phyloP scores from a whole-genome alignment of 371 early-diverging fungal species.

The Umbelopsis sp. region DNA sequence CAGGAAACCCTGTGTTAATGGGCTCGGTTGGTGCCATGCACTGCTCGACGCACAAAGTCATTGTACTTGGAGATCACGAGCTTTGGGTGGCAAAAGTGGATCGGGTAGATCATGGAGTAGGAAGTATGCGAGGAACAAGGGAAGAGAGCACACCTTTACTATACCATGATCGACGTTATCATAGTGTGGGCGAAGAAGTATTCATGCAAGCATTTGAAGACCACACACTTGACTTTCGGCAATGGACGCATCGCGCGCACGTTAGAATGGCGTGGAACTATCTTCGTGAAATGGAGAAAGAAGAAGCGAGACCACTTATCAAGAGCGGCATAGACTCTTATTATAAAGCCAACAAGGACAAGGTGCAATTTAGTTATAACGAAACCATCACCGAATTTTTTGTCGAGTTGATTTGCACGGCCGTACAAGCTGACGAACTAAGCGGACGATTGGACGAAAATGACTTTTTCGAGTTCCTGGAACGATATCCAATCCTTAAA shows the following conservation, averaged over 20 bases:
- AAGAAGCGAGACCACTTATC: slow-evolving; percentile 44
- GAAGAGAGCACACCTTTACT: slow-evolving; percentile 59
- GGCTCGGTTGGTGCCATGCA: slow-evolving; percentile 68
- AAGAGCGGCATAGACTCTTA: slow-evolving; percentile 48
- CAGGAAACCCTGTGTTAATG: slow-evolving; percentile 61
- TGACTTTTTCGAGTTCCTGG: slow-evolving; percentile 61
- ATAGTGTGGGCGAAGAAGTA: slow-evolving; percentile 63
- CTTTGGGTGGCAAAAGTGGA: slow-evolving; percentile 67
- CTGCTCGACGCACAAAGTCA: slow-evolving; percentile 51
- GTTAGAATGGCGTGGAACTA: slow-evolving; percentile 68
- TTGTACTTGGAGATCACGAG: slow-evolving; percentile 69
- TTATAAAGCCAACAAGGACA: slow-evolving; percentile 45
- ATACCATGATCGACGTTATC: slow-evolving; percentile 67
- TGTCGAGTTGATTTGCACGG: slow-evolving; percentile 49
- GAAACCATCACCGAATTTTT: slow-evolving; percentile 66
- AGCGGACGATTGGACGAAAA: slow-evolving; percentile 27
- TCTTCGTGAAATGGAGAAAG: slow-evolving; percentile 47
- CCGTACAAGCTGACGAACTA: slow-evolving; percentile 32
- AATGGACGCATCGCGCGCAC: slow-evolving; percentile 70
- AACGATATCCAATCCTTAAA: slow-evolving; percentile 47
- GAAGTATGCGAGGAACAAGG: slow-evolving; percentile 42
- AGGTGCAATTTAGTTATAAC: slow-evolving; percentile 45
- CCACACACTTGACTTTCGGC: slow-evolving; percentile 36
- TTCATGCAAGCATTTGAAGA: slow-evolving; percentile 61
- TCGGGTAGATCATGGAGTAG: slow-evolving; percentile 63